Evolutionary conservation across 306 rosid genomes (phyloP), one percentile per base, ranked within the genome.

Genomic region (Vachellia pachyceras): DNA sequence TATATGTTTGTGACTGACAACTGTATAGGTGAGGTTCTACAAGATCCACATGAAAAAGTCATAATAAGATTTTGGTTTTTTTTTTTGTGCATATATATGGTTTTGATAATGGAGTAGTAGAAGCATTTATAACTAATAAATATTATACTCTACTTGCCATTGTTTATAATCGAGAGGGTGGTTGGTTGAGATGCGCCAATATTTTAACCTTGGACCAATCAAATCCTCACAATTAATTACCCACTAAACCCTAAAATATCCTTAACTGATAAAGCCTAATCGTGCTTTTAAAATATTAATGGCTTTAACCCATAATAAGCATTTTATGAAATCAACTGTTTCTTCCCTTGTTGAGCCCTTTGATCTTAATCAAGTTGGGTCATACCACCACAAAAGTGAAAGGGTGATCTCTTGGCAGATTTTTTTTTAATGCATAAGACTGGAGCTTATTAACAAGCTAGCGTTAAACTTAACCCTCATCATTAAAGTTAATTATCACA

Each of bases 171-270:
- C 6, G 6, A 69, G 47, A n/a, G 88, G 50, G 41, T 61, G 41
- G 79, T 80, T 84, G 79, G 61, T 80, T 84, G 79, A 46, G 82
- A 42, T 67, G 73, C 23, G 73, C 52, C 73, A 36, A 23, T 13
- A 47, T 67, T 57, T 69, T 25, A 29, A 60, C 68, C 22, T 61
- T 82, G 82, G n/a, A n/a, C 85, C 80, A 76, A 78, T 80, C 82
- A 83, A 83, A 75, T n/a, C n/a, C 58, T 70, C 33, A 23, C 42
- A 29, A 29, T 29, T 65, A 37, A 58, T 58, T 58, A n/a, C 50
- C 35, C 17, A 40, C 20, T 23, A 54, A 17, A 72, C 52, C 44
- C 74, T 33, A 73, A 58, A 82, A 70, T 17, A 47, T 41, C 36
- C n/a, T 33, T 40, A 57, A 15, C 5, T 8, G 13, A 55, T 36